Evolutionary conservation across 345 rosid species (phyloP).

Genomic region (Clarkia xantiana): DNA sequence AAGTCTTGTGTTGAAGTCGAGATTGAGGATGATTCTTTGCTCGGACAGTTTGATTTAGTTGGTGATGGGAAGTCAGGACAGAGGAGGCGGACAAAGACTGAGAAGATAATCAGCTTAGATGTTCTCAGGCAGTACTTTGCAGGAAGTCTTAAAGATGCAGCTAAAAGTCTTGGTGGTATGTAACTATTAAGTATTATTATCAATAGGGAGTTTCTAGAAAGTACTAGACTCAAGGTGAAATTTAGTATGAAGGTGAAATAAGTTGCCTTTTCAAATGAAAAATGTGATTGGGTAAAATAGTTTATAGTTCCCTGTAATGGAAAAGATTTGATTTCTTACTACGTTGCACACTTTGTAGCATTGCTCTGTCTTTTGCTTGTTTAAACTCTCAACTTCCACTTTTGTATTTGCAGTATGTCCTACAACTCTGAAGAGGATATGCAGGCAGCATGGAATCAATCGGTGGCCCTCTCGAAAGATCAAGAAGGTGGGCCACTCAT

Average conservation of each 20-base stretch:
- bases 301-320: too few relatives aligned
- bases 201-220: too few relatives aligned
- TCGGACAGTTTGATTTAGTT: conserved; percentile 16
- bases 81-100: conserved; percentile 20
- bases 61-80: conserved; percentile 9
- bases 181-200: too few relatives aligned
- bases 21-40: conserved; percentile 18
- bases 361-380: too few relatives aligned
- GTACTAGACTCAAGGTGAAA: too few relatives aligned
- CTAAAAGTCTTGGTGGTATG: conserved; percentile 31
- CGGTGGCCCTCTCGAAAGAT: conserved; percentile 96
- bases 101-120: conserved; percentile 22
- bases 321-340: too few relatives aligned
- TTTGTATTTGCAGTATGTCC: conserved; percentile 71
- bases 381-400: too few relatives aligned
- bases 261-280: too few relatives aligned
- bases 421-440: conserved; percentile 89
- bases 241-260: too few relatives aligned
- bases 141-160: conserved; percentile 33
- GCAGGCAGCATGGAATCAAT: conserved; percentile 81
- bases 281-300: too few relatives aligned
- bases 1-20: conserved; percentile 18
- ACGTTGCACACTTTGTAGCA: too few relatives aligned
- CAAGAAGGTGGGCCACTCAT: conserved; percentile 88
- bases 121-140: conserved; percentile 28